Evolutionary conservation across 164 flowering plant genomes (phyloP).

Genomic region (Vitis rotundifolia): DNA sequence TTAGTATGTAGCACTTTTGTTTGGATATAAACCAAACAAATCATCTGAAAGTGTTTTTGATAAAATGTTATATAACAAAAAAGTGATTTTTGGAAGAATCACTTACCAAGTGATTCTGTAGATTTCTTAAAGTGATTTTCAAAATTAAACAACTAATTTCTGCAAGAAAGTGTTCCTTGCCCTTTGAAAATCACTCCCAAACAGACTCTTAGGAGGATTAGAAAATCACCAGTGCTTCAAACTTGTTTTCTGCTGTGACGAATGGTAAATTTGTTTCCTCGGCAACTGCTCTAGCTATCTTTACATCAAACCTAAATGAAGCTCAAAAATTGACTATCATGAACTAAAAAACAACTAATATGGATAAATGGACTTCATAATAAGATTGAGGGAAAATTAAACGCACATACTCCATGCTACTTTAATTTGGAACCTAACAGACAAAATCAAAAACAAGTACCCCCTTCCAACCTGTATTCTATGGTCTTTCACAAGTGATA

Average conservation of each 20-base stretch:
- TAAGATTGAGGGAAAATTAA: neutral
- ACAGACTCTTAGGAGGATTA: neutral
- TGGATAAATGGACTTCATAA: neutral
- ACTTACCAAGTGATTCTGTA: too few species aligned
- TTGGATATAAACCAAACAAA: too few species aligned
- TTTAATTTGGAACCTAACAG: neutral
- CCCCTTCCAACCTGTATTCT: too few species aligned
- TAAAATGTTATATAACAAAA: too few species aligned
- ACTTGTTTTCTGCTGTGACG: conserved; percentile 96
- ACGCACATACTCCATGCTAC: neutral
- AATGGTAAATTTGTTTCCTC: conserved; percentile 93
- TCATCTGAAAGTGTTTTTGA: too few species aligned
- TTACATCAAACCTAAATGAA: conserved; percentile 83
- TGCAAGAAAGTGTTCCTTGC: too few species aligned
- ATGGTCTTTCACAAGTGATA: too few species aligned
- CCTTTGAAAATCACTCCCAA: neutral
- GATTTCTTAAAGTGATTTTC: too few species aligned
- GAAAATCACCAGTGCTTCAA: conserved; percentile 87
- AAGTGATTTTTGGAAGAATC: too few species aligned
- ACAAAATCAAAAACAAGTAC: neutral
- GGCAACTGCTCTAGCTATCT: conserved; percentile 97
- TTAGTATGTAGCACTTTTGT: too few species aligned
- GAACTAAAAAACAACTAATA: conserved; percentile 8
- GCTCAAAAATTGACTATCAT: conserved; percentile 2
- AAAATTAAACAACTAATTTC: too few species aligned